Conservation (phyloP, 73 alveolate species). For the Blepharisma japonicum region DNA sequence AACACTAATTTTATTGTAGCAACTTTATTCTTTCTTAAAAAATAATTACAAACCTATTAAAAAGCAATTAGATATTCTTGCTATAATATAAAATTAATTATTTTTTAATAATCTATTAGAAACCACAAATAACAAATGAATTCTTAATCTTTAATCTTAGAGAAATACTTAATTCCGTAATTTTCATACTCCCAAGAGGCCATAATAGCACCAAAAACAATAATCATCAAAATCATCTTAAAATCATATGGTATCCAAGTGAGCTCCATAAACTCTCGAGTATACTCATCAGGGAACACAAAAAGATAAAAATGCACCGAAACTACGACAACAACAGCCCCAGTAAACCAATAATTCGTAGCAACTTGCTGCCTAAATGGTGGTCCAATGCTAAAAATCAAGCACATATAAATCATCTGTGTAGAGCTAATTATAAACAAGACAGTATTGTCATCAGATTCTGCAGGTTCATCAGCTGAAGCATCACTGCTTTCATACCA, state of each 20-base stretch:
- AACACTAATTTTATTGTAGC: background rate
- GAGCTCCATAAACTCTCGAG: background rate
- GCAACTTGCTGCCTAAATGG: slow-evolving; percentile 94
- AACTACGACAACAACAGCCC: slow-evolving; percentile 34
- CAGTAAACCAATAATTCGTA: slow-evolving; percentile 65
- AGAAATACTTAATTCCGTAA: background rate
- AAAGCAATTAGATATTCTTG: background rate
- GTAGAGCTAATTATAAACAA: slow-evolving; percentile 74
- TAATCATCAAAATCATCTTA: background rate
- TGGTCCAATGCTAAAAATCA: slow-evolving; percentile 87
- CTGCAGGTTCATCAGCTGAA: slow-evolving; percentile 63
- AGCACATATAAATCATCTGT: slow-evolving; percentile 73
- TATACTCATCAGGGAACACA: background rate
- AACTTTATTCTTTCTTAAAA: background rate
- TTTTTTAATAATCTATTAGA: too few species aligned
- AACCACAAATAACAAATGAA: too few species aligned
- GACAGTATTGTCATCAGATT: slow-evolving; percentile 86
- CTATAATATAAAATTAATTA: too few species aligned
- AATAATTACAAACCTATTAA: background rate
- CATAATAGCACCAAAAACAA: background rate
- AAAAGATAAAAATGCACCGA: slow-evolving; percentile 22
- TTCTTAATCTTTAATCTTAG: background rate
- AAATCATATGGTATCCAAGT: background rate
- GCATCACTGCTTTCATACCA: slow-evolving; percentile 39
- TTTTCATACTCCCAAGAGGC: slow-evolving; percentile 33